These are phyloP conservation scores for Trametes elegans DNA, from an alignment of 768 basidiomycete genomes.

Conservation along the genomic window DNA sequence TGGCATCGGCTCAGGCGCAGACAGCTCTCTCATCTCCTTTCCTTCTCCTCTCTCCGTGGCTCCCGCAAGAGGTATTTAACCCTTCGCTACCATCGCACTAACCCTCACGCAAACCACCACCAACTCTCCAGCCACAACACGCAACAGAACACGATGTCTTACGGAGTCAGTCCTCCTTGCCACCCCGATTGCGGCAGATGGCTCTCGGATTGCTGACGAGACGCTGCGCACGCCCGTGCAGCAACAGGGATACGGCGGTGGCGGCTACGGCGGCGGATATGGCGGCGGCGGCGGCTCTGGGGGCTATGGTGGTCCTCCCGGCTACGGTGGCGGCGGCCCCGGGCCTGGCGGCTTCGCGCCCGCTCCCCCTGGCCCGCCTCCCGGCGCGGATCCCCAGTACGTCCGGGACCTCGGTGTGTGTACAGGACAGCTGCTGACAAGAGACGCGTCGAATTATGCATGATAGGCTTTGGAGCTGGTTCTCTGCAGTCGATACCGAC, in stretches of 20 bases:
- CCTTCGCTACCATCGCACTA: no score
- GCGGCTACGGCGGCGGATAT: constrained; percentile 30
- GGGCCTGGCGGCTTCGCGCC: constrained; percentile 30
- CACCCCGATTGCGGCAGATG: no score
- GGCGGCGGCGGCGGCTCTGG: constrained; percentile 24
- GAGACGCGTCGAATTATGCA: not conserved
- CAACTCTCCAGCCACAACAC: no score
- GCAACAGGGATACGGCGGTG: constrained; percentile 4
- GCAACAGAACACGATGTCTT: no score
- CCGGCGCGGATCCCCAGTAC: constrained; percentile 76
- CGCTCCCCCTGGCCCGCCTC: constrained; percentile 44
- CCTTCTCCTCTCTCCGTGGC: no score
- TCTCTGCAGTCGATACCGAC: constrained; percentile 65
- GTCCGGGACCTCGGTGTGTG: constrained; percentile 25
- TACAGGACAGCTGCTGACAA: not conserved
- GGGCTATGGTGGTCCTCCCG: not conserved
- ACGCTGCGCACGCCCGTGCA: no score
- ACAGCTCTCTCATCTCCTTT: no score
- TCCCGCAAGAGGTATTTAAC: no score
- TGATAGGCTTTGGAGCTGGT: constrained; percentile 73
- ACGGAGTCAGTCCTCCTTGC: no score
- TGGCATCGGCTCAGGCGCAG: no score
- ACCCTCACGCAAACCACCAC: no score
- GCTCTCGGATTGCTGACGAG: no score
- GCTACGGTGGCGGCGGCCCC: constrained; percentile 14